Conservation (phyloP, 1,139 yeast species). For the Debaryomycetaceae sp. region DNA sequence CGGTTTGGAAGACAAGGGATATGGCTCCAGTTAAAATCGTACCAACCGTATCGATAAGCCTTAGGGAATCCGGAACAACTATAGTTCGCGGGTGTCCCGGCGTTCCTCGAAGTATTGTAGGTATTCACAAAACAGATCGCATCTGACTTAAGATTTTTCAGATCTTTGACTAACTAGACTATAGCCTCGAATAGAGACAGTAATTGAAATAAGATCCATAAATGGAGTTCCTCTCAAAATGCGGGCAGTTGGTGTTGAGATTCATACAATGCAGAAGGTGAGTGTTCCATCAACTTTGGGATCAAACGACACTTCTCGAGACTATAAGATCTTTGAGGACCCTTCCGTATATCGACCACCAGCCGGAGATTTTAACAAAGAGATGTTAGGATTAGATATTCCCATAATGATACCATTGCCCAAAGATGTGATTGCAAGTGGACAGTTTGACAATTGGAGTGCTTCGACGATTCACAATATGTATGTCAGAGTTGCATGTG, state of each 20-base stretch:
- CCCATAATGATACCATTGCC: slow-evolving; percentile 62
- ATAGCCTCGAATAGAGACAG: slow-evolving; percentile 45
- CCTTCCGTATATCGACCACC: slow-evolving; percentile 37
- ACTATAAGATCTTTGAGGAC: slow-evolving; percentile 34
- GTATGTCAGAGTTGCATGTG: slow-evolving; percentile 32
- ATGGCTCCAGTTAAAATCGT: slow-evolving; percentile 19
- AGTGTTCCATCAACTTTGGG: slow-evolving; percentile 41
- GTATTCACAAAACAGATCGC: background rate
- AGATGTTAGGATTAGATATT: slow-evolving; percentile 52
- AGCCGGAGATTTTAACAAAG: slow-evolving; percentile 32
- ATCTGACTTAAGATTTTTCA: background rate
- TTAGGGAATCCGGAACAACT: slow-evolving; percentile 47
- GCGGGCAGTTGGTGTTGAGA: slow-evolving; percentile 35
- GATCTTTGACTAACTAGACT: slow-evolving; percentile 12
- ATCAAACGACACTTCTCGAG: slow-evolving; percentile 36
- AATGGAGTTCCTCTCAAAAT: slow-evolving; percentile 37
- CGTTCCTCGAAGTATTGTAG: slow-evolving; percentile 47
- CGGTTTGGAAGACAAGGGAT: background rate
- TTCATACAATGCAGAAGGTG: slow-evolving; percentile 39
- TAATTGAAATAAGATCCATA: slow-evolving; percentile 36
- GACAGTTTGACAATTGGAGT: slow-evolving; percentile 36
- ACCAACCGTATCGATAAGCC: slow-evolving; percentile 29
- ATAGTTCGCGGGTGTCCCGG: slow-evolving; percentile 64
- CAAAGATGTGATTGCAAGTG: slow-evolving; percentile 48
- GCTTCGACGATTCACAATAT: slow-evolving; percentile 39